These are phyloP conservation scores for Exsudoporus frostii DNA, from an alignment of 768 basidiomycete genomes.

Conservation along the genomic window DNA sequence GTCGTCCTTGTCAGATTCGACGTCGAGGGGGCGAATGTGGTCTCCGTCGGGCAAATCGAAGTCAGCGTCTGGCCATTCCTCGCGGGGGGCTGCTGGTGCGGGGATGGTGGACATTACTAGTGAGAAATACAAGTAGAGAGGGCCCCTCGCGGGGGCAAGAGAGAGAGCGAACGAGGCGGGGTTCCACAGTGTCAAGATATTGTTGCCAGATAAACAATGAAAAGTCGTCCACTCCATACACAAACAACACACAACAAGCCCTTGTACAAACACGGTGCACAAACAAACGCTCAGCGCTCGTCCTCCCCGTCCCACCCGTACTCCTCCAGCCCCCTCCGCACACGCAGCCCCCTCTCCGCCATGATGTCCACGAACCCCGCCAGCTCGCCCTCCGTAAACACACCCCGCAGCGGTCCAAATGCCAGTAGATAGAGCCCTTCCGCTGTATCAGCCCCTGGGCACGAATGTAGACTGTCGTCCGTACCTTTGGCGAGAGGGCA, in stretches of 20 bases:
- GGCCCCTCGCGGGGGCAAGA: constrained; percentile 22
- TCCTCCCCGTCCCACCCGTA: constrained; percentile 30
- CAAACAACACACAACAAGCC: constrained; percentile 20
- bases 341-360: constrained; percentile 70
- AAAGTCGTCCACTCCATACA: constrained; percentile 43
- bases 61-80: constrained; percentile 87
- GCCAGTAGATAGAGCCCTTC: constrained; percentile 76
- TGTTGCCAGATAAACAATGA: constrained; percentile 4
- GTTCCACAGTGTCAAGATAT: neutral
- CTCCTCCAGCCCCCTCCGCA: constrained; percentile 58
- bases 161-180: constrained; percentile 1
- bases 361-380: constrained; percentile 64
- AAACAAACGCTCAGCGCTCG: constrained; percentile 4
- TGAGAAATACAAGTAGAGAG: constrained; percentile 16
- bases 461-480: neutral
- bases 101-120: constrained; percentile 56
- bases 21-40: constrained; percentile 56
- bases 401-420: constrained; percentile 64
- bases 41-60: constrained; percentile 81
- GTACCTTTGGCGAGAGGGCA: constrained; percentile 75
- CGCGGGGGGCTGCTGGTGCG: constrained; percentile 56
- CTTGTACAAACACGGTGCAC: constrained; percentile 18
- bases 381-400: constrained; percentile 60
- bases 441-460: constrained; percentile 10
- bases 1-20: constrained; percentile 63